Evolutionary conservation across 139 green algal species (phyloP).

Genomic region (Mesotaenium endlicherianum): DNA sequence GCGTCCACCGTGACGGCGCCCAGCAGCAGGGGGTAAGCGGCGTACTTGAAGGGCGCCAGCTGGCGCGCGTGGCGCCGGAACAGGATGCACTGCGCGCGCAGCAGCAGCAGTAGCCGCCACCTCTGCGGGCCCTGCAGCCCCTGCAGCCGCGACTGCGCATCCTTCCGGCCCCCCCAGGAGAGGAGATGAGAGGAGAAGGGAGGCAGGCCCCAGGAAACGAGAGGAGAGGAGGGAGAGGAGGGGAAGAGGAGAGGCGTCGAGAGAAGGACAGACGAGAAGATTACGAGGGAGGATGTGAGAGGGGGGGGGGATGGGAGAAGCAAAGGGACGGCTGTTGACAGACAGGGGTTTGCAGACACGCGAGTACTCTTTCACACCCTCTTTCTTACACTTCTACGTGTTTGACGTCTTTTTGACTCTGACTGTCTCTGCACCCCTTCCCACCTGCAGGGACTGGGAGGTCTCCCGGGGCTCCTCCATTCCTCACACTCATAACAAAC

Average conservation of each 20-base stretch:
- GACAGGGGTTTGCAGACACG: too few relatives aligned
- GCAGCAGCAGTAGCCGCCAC: constrained; percentile 82
- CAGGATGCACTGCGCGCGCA: constrained; percentile 65
- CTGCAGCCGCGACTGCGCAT: neutral
- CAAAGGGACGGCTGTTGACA: neutral
- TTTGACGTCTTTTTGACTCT: too few relatives aligned
- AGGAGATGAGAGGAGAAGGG: neutral
- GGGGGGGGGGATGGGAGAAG: neutral
- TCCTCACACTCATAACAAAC: too few relatives aligned
- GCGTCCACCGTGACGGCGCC: constrained; percentile 55
- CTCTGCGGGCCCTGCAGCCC: constrained; percentile 62
- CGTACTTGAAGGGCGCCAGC: constrained; percentile 90
- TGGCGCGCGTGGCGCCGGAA: constrained; percentile 71
- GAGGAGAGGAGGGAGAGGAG: neutral
- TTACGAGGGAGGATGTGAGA: neutral
- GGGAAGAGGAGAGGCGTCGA: neutral
- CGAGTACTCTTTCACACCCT: too few relatives aligned
- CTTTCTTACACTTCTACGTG: too few relatives aligned
- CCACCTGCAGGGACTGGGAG: too few relatives aligned
- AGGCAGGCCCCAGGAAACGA: neutral
- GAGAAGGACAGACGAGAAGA: neutral
- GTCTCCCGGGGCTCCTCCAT: too few relatives aligned
- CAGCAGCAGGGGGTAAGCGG: constrained; percentile 86
- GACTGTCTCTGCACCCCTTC: too few relatives aligned
- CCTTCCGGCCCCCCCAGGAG: neutral